Conservation (phyloP, 2,329 filamentous ascomycete genomes). For the Aspergillus aculeatinus region DNA sequence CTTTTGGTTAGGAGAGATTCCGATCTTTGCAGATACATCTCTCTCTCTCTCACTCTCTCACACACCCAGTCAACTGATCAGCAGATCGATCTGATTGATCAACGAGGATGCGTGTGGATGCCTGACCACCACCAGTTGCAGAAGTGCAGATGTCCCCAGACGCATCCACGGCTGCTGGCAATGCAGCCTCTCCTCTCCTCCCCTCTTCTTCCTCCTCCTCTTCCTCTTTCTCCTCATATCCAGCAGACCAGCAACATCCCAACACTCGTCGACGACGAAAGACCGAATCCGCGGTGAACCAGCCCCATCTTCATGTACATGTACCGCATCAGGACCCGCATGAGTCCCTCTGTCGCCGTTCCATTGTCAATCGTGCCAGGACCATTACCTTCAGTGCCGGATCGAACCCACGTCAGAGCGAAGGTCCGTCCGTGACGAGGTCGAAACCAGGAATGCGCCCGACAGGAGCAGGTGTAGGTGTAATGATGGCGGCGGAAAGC, state of each 20-base stretch:
- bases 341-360: slow-evolving; percentile 11
- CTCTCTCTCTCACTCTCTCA: background rate
- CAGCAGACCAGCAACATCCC: slow-evolving; percentile 8
- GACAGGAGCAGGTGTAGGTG: slow-evolving; percentile 6
- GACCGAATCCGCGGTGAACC: slow-evolving; percentile 21
- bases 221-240: slow-evolving; percentile 3
- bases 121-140: slow-evolving; percentile 16
- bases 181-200: slow-evolving; percentile 4
- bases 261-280: slow-evolving; percentile 18
- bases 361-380: slow-evolving; percentile 12
- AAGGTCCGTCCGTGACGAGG: slow-evolving; percentile 3
- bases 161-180: slow-evolving; percentile 18
- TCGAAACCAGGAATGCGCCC: background rate
- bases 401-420: slow-evolving; percentile 1
- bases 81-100: slow-evolving; percentile 10
- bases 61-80: background rate
- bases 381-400: slow-evolving; percentile 4
- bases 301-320: slow-evolving; percentile 17
- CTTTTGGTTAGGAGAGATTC: background rate
- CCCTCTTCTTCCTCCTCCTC: background rate
- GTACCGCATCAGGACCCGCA: slow-evolving; percentile 10
- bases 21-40: background rate
- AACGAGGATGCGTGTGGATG: slow-evolving; percentile 20
- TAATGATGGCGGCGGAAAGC: slow-evolving; percentile 23
- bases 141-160: slow-evolving; percentile 20